Evolutionary conservation across 495 filamentous ascomycete species (phyloP), one percentile per base, ranked within the genome.

Genomic region (Aspergillus saccharolyticus): DNA sequence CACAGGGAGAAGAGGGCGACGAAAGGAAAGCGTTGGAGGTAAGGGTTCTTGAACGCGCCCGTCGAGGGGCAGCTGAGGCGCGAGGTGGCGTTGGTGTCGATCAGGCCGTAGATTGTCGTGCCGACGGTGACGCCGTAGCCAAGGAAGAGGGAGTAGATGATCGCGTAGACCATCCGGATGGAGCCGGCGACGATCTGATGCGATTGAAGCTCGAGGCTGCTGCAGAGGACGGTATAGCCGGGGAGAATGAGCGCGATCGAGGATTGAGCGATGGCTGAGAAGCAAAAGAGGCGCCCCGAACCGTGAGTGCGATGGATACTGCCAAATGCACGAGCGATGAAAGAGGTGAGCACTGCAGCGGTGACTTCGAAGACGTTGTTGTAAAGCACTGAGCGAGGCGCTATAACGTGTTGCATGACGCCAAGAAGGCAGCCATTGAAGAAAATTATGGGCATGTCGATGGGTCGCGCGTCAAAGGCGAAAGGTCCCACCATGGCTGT

Each of bases 101-200:
- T 81, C 20, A 90, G 77, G 8, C 92, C 92, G 65, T 94, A 96
- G 20, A 97, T 76, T 2, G 88, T 88, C 0, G 91, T 91, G 22
- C 92, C 92, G 42, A 97, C 89, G 1, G 92, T 96, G 59, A 97
- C 92, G 16, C 91, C 92, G 63, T 90, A 96, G 43, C 91, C 92
- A 10, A 97, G 83, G 69, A 96, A 94, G 4, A 96, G 78, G 0
- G 91, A 91, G 70, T 96, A 96, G 56, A 96, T 91, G 60, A 96
- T 86, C 3, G 91, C 89, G 60, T 96, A 96, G 2, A 97, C 89
- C 87, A 96, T 92, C 44, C 92, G 87, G 42, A 96, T 89, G 8
- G 88, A 91, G 2, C 92, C 92, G n/a, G 92, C 89, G 10, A 96
- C 87, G 55, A 97, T 85, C 56, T 87, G 84, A 42, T 83, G 80